Percentiles rank a stretch among this genome's conserved stretches.
phyloP scores from a whole-genome alignment of 2,329 filamentous ascomycete species.

The Trichoderma gracile region DNA sequence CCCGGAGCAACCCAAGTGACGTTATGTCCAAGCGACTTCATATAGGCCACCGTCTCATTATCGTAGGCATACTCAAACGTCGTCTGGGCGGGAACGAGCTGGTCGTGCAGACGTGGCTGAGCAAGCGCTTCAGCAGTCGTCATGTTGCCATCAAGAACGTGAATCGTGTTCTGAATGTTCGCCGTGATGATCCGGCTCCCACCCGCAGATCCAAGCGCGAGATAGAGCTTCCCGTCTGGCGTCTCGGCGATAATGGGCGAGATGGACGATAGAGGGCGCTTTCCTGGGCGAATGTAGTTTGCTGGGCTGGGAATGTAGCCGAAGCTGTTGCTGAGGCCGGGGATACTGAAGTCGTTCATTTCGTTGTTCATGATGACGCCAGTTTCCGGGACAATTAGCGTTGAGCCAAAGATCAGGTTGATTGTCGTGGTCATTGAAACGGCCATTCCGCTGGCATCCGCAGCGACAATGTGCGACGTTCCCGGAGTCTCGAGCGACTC shows the following conservation, averaged over 20 bases:
- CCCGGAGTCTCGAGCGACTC: slow-evolving; percentile 62
- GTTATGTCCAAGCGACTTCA: slow-evolving; percentile 70
- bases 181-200: slow-evolving; percentile 83
- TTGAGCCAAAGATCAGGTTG: slow-evolving; percentile 77
- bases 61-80: slow-evolving; percentile 73
- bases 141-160: slow-evolving; percentile 69
- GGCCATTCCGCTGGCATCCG: slow-evolving; percentile 69
- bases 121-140: slow-evolving; percentile 64
- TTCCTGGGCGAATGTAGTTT: slow-evolving; percentile 75
- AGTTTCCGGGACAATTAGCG: slow-evolving; percentile 76
- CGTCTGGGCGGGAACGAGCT: slow-evolving; percentile 69
- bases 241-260: slow-evolving; percentile 75
- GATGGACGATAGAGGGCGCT: slow-evolving; percentile 77
- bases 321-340: slow-evolving; percentile 69
- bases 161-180: slow-evolving; percentile 74
- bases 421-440: slow-evolving; percentile 79
- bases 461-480: slow-evolving; percentile 66
- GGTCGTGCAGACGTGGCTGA: slow-evolving; percentile 75
- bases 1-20: slow-evolving; percentile 69
- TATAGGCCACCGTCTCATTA: slow-evolving; percentile 65
- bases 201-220: slow-evolving; percentile 75
- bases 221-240: slow-evolving; percentile 66
- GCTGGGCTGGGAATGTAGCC: slow-evolving; percentile 72
- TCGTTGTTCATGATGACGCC: slow-evolving; percentile 71
- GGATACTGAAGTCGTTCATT: slow-evolving; percentile 75